A percentile compares a stretch with the other conserved stretches of the same genome.
These are phyloP conservation scores for Phaffia tasmanica DNA, from an alignment of 768 basidiomycete species.

Conservation along the genomic window DNA sequence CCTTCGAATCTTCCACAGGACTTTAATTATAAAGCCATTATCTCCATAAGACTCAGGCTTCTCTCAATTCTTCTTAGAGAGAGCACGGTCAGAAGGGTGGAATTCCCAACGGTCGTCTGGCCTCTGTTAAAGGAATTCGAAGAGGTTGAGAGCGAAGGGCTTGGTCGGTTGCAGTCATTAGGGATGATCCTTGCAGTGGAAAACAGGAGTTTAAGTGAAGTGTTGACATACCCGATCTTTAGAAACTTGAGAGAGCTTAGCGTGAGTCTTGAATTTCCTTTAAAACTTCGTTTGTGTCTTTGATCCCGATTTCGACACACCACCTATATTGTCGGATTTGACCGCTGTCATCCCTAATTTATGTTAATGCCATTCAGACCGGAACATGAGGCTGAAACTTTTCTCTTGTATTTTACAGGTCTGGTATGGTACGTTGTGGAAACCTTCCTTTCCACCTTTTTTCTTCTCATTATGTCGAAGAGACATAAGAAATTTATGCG, in stretches of 20 bases:
- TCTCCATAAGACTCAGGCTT: background rate
- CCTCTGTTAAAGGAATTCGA: background rate
- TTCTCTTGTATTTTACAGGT: no score
- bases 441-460: background rate
- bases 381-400: no score
- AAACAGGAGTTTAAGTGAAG: background rate
- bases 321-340: no score
- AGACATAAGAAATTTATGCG: no score
- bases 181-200: constrained; percentile 16
- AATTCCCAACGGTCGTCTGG: constrained; percentile 8
- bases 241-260: constrained; percentile 1
- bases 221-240: background rate
- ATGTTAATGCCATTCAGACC: no score
- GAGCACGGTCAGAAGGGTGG: background rate
- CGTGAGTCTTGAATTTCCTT: background rate
- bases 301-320: background rate
- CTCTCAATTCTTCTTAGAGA: constrained; percentile 3
- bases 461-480: background rate
- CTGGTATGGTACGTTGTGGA: no score
- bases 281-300: no score
- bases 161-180: background rate
- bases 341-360: no score
- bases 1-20: background rate
- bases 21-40: background rate
- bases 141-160: background rate